phyloP scores from a whole-genome alignment of 2,329 filamentous ascomycete species.

The Dactylella cylindrospora region DNA sequence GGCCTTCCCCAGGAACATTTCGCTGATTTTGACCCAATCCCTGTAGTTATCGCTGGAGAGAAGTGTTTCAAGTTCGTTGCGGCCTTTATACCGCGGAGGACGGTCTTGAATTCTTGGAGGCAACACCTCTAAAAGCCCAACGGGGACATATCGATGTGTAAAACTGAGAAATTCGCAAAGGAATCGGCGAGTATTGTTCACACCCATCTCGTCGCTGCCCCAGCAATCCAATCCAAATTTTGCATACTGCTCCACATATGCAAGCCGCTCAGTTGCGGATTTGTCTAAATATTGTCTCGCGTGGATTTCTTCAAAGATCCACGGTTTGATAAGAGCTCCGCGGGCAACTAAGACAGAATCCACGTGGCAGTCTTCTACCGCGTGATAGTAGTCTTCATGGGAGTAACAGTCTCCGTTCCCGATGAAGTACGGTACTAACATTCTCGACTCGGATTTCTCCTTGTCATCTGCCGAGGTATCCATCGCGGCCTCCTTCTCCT shows the following conservation, averaged over 20 bases:
- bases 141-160: constrained; percentile 82
- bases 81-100: constrained; percentile 77
- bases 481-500: constrained; percentile 64
- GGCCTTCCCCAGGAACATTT: constrained; percentile 94
- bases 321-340: constrained; percentile 93
- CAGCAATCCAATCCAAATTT: constrained; percentile 89
- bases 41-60: constrained; percentile 87
- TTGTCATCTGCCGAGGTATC: constrained; percentile 74
- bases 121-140: constrained; percentile 83
- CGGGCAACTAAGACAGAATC: constrained; percentile 98
- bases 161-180: constrained; percentile 96
- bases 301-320: constrained; percentile 96
- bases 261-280: constrained; percentile 79
- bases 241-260: constrained; percentile 83
- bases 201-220: constrained; percentile 91
- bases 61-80: constrained; percentile 91
- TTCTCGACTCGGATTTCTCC: constrained; percentile 53
- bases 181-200: constrained; percentile 88
- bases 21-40: constrained; percentile 99
- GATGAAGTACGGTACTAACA: constrained; percentile 67
- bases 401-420: constrained; percentile 97
- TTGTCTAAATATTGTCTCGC: constrained; percentile 94
- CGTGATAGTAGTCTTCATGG: constrained; percentile 79
- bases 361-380: constrained; percentile 74
- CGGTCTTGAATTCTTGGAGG: constrained; percentile 87